Percentiles rank a stretch among this genome's conserved stretches.
These are phyloP conservation scores for Torulaspora indica DNA, from an alignment of 805 yeast genomes.

Conservation along the genomic window DNA sequence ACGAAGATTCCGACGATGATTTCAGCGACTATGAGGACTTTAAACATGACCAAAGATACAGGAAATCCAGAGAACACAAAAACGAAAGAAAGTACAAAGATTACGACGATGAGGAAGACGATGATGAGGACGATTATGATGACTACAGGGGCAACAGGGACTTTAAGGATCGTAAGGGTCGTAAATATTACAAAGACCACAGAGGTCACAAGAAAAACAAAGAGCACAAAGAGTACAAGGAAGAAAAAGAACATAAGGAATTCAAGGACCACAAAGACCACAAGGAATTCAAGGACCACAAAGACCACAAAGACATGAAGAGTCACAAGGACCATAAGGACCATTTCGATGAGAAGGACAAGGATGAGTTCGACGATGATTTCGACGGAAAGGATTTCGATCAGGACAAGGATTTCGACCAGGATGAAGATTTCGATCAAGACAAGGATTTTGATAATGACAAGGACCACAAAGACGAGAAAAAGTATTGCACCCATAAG, in stretches of 20 bases:
- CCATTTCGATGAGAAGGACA: neutral
- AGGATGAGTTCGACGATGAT: neutral
- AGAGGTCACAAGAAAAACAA: neutral
- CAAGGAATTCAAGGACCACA: slow-evolving; percentile 1
- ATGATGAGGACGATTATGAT: slow-evolving; percentile 3
- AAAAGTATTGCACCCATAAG: slow-evolving; percentile 3
- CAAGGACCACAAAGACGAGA: slow-evolving; percentile 2
- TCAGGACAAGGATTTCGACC: neutral
- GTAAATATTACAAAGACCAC: neutral
- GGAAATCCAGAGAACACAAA: slow-evolving; percentile 1
- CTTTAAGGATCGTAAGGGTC: neutral
- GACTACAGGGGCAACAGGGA: slow-evolving; percentile 2
- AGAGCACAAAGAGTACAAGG: slow-evolving; percentile 4
- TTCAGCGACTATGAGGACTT: slow-evolving; percentile 1
- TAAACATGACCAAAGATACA: neutral
- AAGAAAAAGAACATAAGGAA: slow-evolving; percentile 2
- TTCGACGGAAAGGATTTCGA: neutral
- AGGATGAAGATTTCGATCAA: neutral
- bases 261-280: neutral
- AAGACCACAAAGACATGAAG: slow-evolving; percentile 1
- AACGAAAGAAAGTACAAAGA: slow-evolving; percentile 2
- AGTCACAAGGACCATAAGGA: neutral
- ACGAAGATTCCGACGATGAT: neutral
- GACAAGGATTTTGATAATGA: neutral
- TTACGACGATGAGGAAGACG: slow-evolving; percentile 4